These are phyloP conservation scores for Solanum ossicruentum DNA, from an alignment of 257 asterid species.

Conservation along the genomic window DNA sequence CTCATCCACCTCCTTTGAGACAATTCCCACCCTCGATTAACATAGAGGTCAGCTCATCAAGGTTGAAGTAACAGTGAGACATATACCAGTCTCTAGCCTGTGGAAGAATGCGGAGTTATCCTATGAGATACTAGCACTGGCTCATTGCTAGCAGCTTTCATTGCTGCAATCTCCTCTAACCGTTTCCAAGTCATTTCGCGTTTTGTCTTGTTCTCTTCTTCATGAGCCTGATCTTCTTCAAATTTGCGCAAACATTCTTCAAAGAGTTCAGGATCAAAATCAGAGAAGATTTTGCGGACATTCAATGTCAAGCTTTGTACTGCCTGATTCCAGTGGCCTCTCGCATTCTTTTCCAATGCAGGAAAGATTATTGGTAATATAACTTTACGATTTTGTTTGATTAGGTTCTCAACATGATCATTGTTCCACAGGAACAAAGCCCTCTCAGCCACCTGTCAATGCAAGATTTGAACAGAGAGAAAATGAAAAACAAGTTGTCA, in stretches of 20 bases:
- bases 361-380: constrained; percentile 72
- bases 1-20: neutral
- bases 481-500: neutral
- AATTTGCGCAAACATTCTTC: constrained; percentile 69
- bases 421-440: constrained; percentile 91
- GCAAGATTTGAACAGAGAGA: constrained; percentile 4
- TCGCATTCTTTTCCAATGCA: constrained; percentile 58
- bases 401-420: constrained; percentile 72
- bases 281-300: constrained; percentile 80
- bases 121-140: constrained; percentile 41
- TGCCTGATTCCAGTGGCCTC: constrained; percentile 88
- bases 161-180: constrained; percentile 56
- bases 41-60: neutral
- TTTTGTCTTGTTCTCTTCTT: constrained; percentile 37
- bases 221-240: constrained; percentile 58
- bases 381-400: constrained; percentile 72
- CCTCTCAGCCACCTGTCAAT: constrained; percentile 78
- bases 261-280: constrained; percentile 49
- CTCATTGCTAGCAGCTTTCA: constrained; percentile 42
- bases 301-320: constrained; percentile 76
- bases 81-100: constrained; percentile 15
- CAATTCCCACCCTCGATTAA: neutral
- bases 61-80: neutral
- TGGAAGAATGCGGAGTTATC: constrained; percentile 8
- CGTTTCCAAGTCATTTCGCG: constrained; percentile 68